These are phyloP conservation scores for Scalesia atractyloides DNA, from an alignment of 129 eudicot genomes.

Conservation along the genomic window DNA sequence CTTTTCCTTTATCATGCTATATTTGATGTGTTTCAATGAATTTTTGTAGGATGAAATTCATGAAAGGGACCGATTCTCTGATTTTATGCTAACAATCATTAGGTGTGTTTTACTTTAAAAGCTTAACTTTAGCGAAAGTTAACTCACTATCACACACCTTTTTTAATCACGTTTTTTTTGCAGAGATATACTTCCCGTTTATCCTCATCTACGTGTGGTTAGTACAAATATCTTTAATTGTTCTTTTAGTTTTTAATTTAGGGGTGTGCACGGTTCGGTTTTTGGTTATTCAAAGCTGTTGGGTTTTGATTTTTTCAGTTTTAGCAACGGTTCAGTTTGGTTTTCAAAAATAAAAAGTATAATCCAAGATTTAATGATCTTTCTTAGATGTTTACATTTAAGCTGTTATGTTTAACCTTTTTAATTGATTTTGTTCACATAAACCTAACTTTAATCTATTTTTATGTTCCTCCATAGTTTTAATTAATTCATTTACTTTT, in stretches of 20 bases:
- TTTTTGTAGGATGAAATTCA: constrained; percentile 94
- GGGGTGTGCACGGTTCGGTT: too few relatives aligned
- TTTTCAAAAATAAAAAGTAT: too few relatives aligned
- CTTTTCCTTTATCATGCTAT: neutral
- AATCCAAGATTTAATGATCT: too few relatives aligned
- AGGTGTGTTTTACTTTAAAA: constrained; percentile 49
- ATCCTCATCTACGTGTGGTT: constrained; percentile 93
- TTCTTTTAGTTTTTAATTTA: neutral
- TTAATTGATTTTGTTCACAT: too few relatives aligned
- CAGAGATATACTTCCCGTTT: constrained; percentile 93
- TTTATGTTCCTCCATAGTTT: too few relatives aligned
- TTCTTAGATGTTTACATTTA: too few relatives aligned
- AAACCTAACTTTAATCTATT: too few relatives aligned
- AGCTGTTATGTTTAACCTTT: too few relatives aligned
- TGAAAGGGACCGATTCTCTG: constrained; percentile 94
- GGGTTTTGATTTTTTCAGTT: too few relatives aligned
- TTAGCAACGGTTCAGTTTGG: too few relatives aligned
- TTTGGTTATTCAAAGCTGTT: too few relatives aligned
- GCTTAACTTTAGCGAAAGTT: constrained; percentile 12
- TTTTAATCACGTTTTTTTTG: constrained; percentile 29
- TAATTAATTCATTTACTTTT: too few relatives aligned
- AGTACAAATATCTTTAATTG: constrained; percentile 28
- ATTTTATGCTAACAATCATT: constrained; percentile 86
- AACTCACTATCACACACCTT: constrained; percentile 13
- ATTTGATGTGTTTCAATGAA: neutral